phyloP scores from a whole-genome alignment of 441 rosid genomes.

The Omphalea diandra region DNA sequence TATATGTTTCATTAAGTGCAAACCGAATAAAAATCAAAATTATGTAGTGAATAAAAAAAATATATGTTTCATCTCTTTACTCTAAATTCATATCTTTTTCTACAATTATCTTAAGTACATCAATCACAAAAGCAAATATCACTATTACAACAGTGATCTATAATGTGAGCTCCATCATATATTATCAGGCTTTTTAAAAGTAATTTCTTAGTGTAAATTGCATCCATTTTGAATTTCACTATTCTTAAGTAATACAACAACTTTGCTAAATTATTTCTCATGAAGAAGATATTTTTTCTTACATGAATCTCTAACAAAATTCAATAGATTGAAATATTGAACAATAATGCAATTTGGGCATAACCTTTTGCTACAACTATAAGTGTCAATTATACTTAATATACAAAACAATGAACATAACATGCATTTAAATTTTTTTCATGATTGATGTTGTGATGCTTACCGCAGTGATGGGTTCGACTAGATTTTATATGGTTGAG shows the following conservation, averaged over 20 bases:
- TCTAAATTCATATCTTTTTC: background rate
- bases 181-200: background rate
- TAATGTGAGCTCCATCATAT: background rate
- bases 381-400: slow-evolving; percentile 7
- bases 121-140: background rate
- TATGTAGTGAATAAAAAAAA: background rate
- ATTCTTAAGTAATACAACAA: background rate
- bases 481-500: no score
- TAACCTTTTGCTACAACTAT: background rate
- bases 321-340: background rate
- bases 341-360: background rate
- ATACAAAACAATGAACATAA: slow-evolving; percentile 14
- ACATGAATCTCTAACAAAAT: slow-evolving; percentile 7
- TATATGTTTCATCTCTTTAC: background rate
- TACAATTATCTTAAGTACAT: background rate
- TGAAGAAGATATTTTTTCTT: background rate
- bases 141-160: no score
- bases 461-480: no score
- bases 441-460: no score
- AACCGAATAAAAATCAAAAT: background rate
- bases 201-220: background rate
- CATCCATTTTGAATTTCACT: background rate
- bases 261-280: background rate
- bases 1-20: background rate
- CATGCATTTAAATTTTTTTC: background rate